Base-by-base conservation (phyloP, 2,329 filamentous ascomycete genomes). In the Alternaria postmessia region DNA sequence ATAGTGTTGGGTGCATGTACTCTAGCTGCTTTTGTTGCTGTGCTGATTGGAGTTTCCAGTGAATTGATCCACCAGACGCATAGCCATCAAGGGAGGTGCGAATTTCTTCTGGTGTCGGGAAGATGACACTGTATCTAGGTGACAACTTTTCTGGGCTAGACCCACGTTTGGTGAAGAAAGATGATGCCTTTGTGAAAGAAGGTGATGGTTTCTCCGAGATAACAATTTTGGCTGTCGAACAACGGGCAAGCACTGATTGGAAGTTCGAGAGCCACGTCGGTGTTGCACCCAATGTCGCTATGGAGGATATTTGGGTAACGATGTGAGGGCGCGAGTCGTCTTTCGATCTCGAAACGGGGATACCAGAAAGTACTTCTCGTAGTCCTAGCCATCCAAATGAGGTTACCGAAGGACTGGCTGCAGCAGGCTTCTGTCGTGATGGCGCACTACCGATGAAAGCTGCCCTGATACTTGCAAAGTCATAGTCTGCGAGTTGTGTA, bases 361-460 rank as follows among this genome's bases (percentile, higher is more conserved):
- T 80, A 2, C 76, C 76, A 16, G 79, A 78, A 8, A 96, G 80
- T 1, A 86, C 83, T 47, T 87, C 83, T 64, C 84, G 85, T 11
- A 96, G 71, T 2, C 86, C 90, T 3, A 86, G 81, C 91, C 92
- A 96, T 1, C 92, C 93, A 87, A 90, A 96, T n/a, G 83, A 78
- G 0, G 89, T 89, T 22, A 80, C 75, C 3, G 70, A 67, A 3
- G 79, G 80, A 60, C 83, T 77, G 32, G 82, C 59, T 5, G 64
- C 77, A 20, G 79, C 75, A 1, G 85, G 66, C 5, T 83, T 80
- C 68, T 92, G 88, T 26, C 84, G 86, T 0, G 91, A 90, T 0
- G 93, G 93, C 0, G 92, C 87, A 69, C 92, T 95, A 14, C 89
- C 91, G n/a, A 97, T 79, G 5, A 97, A 82, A 0, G 90, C 87